A percentile compares a stretch with the other conserved stretches of the same genome.
Evolutionary conservation across 2,329 filamentous ascomycete species (phyloP).

Genomic region (Dichotomopilus funicola): DNA sequence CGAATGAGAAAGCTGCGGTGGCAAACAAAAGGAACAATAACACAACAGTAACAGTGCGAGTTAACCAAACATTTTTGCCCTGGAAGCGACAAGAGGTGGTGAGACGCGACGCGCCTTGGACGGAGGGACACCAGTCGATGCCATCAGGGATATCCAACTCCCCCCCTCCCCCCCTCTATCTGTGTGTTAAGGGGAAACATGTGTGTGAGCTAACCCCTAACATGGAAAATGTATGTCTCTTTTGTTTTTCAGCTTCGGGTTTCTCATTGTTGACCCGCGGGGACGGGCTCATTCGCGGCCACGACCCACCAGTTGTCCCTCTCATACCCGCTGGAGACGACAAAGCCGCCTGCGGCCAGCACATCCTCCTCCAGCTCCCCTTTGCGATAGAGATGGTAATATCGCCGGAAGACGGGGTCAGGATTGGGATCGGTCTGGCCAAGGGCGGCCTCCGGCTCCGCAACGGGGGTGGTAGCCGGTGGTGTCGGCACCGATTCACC

Average conservation of each 20-base stretch:
- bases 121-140: too few relatives aligned
- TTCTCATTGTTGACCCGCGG: slow-evolving; percentile 12
- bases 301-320: slow-evolving; percentile 98
- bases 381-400: slow-evolving; percentile 86
- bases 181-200: too few relatives aligned
- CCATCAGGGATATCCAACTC: too few relatives aligned
- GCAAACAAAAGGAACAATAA: background rate
- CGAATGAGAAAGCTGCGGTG: background rate
- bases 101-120: too few relatives aligned
- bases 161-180: too few relatives aligned
- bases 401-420: slow-evolving; percentile 65
- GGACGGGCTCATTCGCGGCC: slow-evolving; percentile 17
- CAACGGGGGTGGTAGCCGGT: slow-evolving; percentile 1
- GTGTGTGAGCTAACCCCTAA: too few relatives aligned
- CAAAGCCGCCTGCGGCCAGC: slow-evolving; percentile 61
- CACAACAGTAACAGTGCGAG: too few relatives aligned
- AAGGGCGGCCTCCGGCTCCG: slow-evolving; percentile 1
- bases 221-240: too few relatives aligned
- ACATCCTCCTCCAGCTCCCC: slow-evolving; percentile 84
- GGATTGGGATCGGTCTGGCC: slow-evolving; percentile 10
- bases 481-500: slow-evolving; percentile 14
- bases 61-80: too few relatives aligned
- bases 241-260: slow-evolving; percentile 6
- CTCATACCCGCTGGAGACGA: slow-evolving; percentile 82
- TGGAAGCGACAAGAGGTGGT: too few relatives aligned